A percentile compares a stretch with the other conserved stretches of the same genome.
Evolutionary conservation across 1,284 basidiomycete genomes (phyloP).

Genomic region (Coniferiporia weirii): DNA sequence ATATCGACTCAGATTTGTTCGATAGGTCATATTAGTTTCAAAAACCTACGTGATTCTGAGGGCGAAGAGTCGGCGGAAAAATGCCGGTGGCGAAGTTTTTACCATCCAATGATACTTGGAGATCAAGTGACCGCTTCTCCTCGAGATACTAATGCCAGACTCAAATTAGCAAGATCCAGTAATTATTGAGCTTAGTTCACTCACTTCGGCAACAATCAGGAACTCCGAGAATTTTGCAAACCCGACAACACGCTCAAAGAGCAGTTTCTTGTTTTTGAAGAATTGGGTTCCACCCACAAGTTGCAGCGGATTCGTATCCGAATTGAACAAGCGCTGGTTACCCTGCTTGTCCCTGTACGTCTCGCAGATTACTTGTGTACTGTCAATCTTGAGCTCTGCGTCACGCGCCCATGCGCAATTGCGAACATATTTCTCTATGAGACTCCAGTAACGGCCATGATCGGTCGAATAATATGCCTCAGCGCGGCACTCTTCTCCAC

Average conservation of each 20-base stretch:
- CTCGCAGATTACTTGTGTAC: conserved; percentile 89
- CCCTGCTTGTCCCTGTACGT: conserved; percentile 81
- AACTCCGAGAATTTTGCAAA: conserved; percentile 97
- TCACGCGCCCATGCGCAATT: conserved; percentile 93
- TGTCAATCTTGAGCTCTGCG: conserved; percentile 72
- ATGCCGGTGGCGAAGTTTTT: conserved; percentile 76
- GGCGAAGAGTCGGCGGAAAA: conserved; percentile 88
- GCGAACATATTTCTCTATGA: conserved; percentile 82
- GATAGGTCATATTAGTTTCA: neutral
- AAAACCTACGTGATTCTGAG: conserved; percentile 73
- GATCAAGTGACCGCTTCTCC: conserved; percentile 55
- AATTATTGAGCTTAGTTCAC: conserved; percentile 22
- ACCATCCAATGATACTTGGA: conserved; percentile 92
- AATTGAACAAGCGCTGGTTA: conserved; percentile 55
- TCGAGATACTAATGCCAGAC: conserved; percentile 49
- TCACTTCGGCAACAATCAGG: conserved; percentile 88
- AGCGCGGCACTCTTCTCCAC: conserved; percentile 53
- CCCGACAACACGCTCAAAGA: conserved; percentile 88
- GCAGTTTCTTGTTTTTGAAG: conserved; percentile 63
- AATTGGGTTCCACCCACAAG: conserved; percentile 77
- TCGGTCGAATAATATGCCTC: conserved; percentile 71
- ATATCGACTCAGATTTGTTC: conserved; percentile 2
- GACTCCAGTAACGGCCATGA: conserved; percentile 75
- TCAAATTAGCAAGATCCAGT: conserved; percentile 1
- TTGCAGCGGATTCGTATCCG: conserved; percentile 65